Percentiles rank a stretch among this genome's conserved stretches.
phyloP scores from a whole-genome alignment of 345 rosid genomes.

The Eucalyptus pauciflora region DNA sequence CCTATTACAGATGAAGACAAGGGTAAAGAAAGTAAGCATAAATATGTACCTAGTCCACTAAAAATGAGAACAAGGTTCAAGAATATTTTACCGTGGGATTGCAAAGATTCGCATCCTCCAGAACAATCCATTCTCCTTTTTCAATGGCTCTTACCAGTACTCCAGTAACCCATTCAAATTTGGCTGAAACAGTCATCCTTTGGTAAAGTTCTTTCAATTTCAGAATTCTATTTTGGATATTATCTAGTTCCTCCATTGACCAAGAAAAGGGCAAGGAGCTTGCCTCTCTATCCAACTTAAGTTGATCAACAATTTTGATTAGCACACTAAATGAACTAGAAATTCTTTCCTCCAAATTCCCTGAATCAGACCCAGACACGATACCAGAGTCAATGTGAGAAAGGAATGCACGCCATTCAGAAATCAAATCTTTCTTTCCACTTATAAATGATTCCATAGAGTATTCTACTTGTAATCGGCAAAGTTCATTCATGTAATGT shows the following conservation, averaged over 20 bases:
- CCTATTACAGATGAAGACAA: constrained; percentile 24
- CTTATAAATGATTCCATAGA: constrained; percentile 24
- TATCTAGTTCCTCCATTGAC: constrained; percentile 40
- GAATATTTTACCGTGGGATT: constrained; percentile 71
- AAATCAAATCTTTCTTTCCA: constrained; percentile 28
- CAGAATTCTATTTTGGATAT: constrained; percentile 29
- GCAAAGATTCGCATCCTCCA: constrained; percentile 93
- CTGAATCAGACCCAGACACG: constrained; percentile 19
- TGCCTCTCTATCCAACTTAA: constrained; percentile 29
- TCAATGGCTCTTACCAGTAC: constrained; percentile 76
- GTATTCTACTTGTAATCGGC: constrained; percentile 36
- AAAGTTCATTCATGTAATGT: constrained; percentile 50
- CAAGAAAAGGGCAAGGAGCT: constrained; percentile 27
- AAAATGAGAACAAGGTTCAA: background rate
- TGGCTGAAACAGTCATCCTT: constrained; percentile 39
- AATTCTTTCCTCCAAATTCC: constrained; percentile 8
- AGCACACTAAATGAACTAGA: constrained; percentile 30
- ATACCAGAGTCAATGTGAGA: constrained; percentile 26
- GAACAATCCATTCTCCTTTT: constrained; percentile 90
- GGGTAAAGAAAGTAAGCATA: background rate
- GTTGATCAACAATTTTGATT: constrained; percentile 31
- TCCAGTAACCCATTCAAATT: constrained; percentile 95
- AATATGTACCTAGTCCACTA: background rate
- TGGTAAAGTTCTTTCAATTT: constrained; percentile 38
- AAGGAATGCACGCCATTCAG: constrained; percentile 57